Base-by-base conservation (phyloP, 2,329 filamentous ascomycete genomes). In the Macrophomina phaseolina region DNA sequence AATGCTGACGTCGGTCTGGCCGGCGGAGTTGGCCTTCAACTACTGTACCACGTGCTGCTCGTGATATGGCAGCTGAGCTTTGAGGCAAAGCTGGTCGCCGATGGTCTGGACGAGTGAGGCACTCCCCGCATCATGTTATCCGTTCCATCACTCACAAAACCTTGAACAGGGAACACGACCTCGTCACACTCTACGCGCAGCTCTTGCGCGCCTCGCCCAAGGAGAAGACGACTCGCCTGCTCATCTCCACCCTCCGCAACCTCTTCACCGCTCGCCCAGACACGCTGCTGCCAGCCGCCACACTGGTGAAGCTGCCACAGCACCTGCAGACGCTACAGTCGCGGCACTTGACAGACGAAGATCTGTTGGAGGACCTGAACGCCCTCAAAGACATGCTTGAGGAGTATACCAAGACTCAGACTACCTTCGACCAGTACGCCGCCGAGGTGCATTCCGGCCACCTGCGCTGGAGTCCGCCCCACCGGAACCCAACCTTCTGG, bases 61-160 rank as follows among this genome's bases (percentile, higher is more conserved):
- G 94, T 97, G 12, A 83, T 99, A 67, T 99, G 95, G 95, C 94
- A 98, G 82, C 84, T 99, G 71, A 97, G 93, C 76, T 99, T 99
- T 71, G 95, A 98, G 77, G 87, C 85, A 36, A 79, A 83, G 67
- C 78, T 88, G 12, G 84, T 91, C 58, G 92, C 93, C 12, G 89
- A 90, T 67, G 93, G 94, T 49, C 84, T 99, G 67, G 92, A 98
- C 79, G 89, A 93, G 92, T 95, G 85, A 74, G 90, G 67, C 48
- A 16, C 48, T 30, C 52, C 23, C 28, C 40, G 18, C 36, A 23
- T 38, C 48, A 51, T 49, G 7, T 38, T 23, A 5, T 14, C 28
- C 6, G 73, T 67, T n/a, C 5, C 23, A 7, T 58, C 28, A n/a
- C 58, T 49, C 32, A 62, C 45, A 4, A 9, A 38, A 4, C 32